Base-by-base conservation (phyloP, 192 early-diverging fungal genomes). In the Rhizophagus sp. region DNA sequence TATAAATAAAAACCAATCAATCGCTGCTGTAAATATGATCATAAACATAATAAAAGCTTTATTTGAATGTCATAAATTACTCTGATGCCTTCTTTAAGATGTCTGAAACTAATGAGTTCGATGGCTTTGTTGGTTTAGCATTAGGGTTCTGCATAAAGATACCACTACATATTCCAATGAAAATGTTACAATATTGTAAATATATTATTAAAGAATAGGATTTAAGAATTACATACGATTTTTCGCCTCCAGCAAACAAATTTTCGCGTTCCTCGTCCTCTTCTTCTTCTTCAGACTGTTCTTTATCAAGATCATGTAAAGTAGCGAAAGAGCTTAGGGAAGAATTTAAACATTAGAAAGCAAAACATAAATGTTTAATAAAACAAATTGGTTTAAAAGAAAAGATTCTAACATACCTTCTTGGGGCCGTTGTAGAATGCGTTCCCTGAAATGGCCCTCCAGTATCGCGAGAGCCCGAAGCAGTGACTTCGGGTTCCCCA, bases 221-320 rank as follows among this genome's bases (percentile, higher is more conserved):
- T n/a, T 62, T 22, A 64, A 36, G 5, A 24, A 79, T 76, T 61
- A 92, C 95, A n/a, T 90, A 97, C 85, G 94, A 96, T 83, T 95
- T 95, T 84, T 98, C 97, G 39, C 98, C 98, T 6, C 97, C 98
- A 24, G 96, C 91, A 88, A 93, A 99, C 80, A 90, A 96, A 78
- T 93, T 91, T 79, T 93, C 84, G 22, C 79, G 80, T 27, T 92
- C 92, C 15, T 90, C 86, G 25, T 84, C 71, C 11, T 81, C 84
- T 1, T 75, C 84, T 25, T 83, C 81, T 4, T 86, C 85, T 19
- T 80, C 80, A 52, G 82, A 76, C 2, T 78, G 80, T 25, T 78
- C 79, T 68, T 82, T 81, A 3, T 50, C 62, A 76, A 88, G 68
- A 67, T 90, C 87, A 39, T 82, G 82, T 64, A 90, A 73, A 24